Evolutionary conservation across 139 green algal genomes (phyloP), one percentile per base, ranked within the genome.

Genomic region (Chlamydomonas eustigma): DNA sequence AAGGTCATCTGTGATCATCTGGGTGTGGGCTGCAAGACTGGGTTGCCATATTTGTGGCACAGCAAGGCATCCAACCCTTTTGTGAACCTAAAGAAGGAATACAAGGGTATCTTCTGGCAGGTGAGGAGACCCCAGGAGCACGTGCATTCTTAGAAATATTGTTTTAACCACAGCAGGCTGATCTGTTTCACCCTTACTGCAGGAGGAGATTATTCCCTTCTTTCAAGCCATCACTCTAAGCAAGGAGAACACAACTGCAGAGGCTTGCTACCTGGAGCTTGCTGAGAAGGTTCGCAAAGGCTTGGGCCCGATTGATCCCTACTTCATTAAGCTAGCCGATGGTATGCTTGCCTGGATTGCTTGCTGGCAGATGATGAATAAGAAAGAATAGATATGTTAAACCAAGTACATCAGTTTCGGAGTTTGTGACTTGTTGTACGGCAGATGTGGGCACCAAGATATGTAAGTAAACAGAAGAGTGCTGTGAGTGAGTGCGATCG

Each of bases 91-190:
- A 87, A 87, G 69, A 98, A 98, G 86, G 94, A 98, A 88, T 98
- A 97, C 89, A 98, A 98, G 80, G 94, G 94, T 71, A 98, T 98
- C 84, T 98, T 98, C 90, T 98, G 95, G 94, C 92, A 97, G 83
- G 90, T 88, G 78, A 36, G 77, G 24, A 18, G 44, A 58, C n/a
- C n/a, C n/a, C n/a, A n/a, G n/a, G n/a, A n/a, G n/a, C n/a, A n/a
- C n/a, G n/a, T n/a, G n/a, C n/a, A n/a, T n/a, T n/a, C n/a, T n/a
- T n/a, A n/a, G n/a, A n/a, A n/a, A n/a, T n/a, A n/a, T n/a, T n/a
- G n/a, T n/a, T n/a, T n/a, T n/a, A n/a, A n/a, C n/a, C n/a, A n/a
- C n/a, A n/a, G n/a, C n/a, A n/a, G n/a, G n/a, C n/a, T n/a, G n/a
- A n/a, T n/a, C n/a, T n/a, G n/a, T n/a, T n/a, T n/a, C n/a, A n/a